Conservation (phyloP, 345 rosid genomes). For the Tarenaya hassleriana region DNA sequence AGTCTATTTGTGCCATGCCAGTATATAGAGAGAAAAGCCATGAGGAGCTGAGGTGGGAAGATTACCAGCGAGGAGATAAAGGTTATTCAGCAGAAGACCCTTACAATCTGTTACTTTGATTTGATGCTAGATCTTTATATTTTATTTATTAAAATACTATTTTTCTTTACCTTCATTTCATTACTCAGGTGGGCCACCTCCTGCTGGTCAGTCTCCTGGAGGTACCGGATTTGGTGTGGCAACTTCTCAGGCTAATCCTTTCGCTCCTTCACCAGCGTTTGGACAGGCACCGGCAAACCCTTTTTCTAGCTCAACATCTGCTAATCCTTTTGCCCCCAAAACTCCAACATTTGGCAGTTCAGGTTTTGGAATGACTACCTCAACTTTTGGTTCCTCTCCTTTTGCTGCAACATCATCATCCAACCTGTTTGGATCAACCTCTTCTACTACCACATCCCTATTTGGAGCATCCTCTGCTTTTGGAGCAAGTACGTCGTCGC, state of each 20-base stretch:
- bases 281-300: conserved; percentile 45
- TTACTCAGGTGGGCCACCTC: conserved; percentile 65
- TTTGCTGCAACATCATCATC: conserved; percentile 37
- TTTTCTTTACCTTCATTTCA: conserved; percentile 16
- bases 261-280: conserved; percentile 43
- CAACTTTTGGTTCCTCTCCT: conserved; percentile 30
- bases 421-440: conserved; percentile 40
- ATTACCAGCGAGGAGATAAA: conserved; percentile 93
- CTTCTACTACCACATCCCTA: conserved; percentile 36
- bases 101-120: conserved; percentile 2
- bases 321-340: conserved; percentile 53
- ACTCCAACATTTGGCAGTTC: conserved; percentile 34
- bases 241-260: conserved; percentile 42
- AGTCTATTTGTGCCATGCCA: conserved; percentile 86
- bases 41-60: conserved; percentile 96
- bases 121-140: conserved; percentile 12
- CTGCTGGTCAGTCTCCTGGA: conserved; percentile 55
- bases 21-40: conserved; percentile 64
- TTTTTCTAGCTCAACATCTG: conserved; percentile 36
- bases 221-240: conserved; percentile 48
- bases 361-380: conserved; percentile 36
- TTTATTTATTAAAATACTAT: conserved; percentile 8
- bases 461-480: conserved; percentile 50
- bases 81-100: conserved; percentile 35
- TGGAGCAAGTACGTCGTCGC: conserved; percentile 35